Evolutionary conservation across 495 filamentous ascomycete species (phyloP), one percentile per base, ranked within the genome.

Genomic region (Pseudevernia furfuracea): DNA sequence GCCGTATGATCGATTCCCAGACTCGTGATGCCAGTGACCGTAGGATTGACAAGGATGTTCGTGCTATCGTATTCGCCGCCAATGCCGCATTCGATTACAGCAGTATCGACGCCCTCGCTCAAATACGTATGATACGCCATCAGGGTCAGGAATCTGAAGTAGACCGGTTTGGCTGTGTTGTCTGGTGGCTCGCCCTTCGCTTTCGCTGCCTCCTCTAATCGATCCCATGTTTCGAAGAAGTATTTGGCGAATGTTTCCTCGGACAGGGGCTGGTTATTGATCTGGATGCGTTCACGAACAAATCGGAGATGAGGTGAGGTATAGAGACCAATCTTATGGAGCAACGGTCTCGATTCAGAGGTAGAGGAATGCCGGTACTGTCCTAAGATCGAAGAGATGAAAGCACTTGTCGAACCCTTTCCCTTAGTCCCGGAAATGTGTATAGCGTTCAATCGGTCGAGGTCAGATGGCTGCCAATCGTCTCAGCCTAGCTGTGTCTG

Each of bases 341-440:
- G 62, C 7, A 64, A 67, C 46, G 64, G 80, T 71, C 14, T 77
- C 73, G 60, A 74, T 68, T 61, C 76, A 60, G 70, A 81, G 10
- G 76, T 61, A 15, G 69, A 44, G 10, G 56, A 74, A 3, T 41
- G 36, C n/a, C 75, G 76, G 66, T 87, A 87, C 68, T 88, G 84
- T 8, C 79, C 73, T 8, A 89, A 76, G 58, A 87, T 81, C 8
- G 81, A 85, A 59, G 80, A 79, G 62, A 81, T 78, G 66, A 89
- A 89, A 52, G 88, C 85, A 69, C 86, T 89, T 19, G 87, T 89
- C 61, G 85, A 87, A 44, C 92, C 92, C 76, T 97, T 97, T 64
- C 92, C 92, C 78, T 97, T 97, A 17, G 92, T 96, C 46, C 92
- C 92, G 17, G 92, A 88, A 28, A 97, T 86, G 71, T 97, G 92